Conservation (phyloP, 768 basidiomycete species). For the Tricholoma saponaceum region DNA sequence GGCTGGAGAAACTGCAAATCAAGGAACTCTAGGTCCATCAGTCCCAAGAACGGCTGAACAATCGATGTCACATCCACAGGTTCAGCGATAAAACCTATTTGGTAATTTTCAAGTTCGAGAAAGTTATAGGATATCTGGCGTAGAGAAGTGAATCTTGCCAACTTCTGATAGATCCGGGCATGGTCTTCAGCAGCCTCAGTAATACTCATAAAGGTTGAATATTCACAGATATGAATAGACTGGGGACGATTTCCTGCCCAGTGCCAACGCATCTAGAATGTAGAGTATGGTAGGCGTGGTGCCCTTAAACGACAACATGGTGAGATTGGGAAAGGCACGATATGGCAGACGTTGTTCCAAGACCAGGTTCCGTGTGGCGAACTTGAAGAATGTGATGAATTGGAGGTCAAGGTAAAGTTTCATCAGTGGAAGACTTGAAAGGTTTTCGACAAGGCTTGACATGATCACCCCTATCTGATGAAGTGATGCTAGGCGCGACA, state of each 20-base stretch:
- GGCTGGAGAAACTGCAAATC: background rate
- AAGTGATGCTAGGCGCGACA: too few species aligned
- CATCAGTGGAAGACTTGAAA: background rate
- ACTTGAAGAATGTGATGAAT: too few species aligned
- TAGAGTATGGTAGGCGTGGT: background rate
- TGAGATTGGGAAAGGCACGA: background rate
- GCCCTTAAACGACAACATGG: background rate
- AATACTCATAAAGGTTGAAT: too few species aligned
- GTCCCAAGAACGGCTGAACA: background rate
- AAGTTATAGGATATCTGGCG: background rate
- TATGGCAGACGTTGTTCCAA: too few species aligned
- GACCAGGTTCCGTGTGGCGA: too few species aligned
- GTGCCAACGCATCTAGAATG: background rate
- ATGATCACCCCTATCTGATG: background rate
- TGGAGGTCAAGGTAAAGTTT: too few species aligned
- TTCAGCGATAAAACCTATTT: background rate
- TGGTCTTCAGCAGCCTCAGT: background rate
- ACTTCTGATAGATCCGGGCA: background rate
- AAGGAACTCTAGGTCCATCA: background rate
- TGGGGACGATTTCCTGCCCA: background rate
- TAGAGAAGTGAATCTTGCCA: background rate
- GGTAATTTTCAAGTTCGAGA: too few species aligned
- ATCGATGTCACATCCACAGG: background rate
- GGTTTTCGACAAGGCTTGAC: background rate
- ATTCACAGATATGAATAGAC: background rate